Evolutionary conservation across 495 filamentous ascomycete species (phyloP).

Genomic region (Xylaria acuta): DNA sequence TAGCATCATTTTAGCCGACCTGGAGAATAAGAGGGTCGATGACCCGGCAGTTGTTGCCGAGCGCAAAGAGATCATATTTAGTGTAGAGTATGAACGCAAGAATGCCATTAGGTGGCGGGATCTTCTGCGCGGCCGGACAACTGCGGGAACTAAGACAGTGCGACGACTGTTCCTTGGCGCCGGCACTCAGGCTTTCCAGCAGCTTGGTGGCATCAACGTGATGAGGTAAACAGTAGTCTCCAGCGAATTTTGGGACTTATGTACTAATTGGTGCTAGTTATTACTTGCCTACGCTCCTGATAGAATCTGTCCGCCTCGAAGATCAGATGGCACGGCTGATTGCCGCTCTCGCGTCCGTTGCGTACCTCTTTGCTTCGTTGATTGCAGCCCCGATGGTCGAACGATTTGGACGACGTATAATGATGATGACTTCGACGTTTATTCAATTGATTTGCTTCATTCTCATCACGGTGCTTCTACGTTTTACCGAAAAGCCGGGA

Average conservation of each 20-base stretch:
- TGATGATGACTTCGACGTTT: conserved; percentile 64
- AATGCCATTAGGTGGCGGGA: conserved; percentile 38
- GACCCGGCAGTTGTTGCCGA: conserved; percentile 38
- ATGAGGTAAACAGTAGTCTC: conserved; percentile 21
- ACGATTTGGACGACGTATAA: conserved; percentile 61
- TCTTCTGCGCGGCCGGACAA: conserved; percentile 33
- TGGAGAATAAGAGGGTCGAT: conserved; percentile 40
- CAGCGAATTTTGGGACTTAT: neutral
- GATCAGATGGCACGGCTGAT: conserved; percentile 43
- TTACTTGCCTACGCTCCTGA: conserved; percentile 53
- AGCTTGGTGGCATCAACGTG: conserved; percentile 44
- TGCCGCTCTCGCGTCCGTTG: conserved; percentile 41
- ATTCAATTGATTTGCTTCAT: conserved; percentile 63
- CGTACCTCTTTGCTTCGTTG: conserved; percentile 50
- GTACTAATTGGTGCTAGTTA: conserved; percentile 30
- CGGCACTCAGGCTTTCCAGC: conserved; percentile 50
- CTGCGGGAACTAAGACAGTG: conserved; percentile 43
- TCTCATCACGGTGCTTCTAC: conserved; percentile 62
- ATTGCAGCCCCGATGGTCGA: conserved; percentile 59
- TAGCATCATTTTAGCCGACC: conserved; percentile 41
- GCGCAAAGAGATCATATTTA: conserved; percentile 35
- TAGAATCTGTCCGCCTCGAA: conserved; percentile 48
- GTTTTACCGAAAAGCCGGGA: conserved; percentile 47
- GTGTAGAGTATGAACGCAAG: conserved; percentile 40
- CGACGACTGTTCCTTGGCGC: conserved; percentile 42